Evolutionary conservation across 805 yeast species (phyloP).

Genomic region (Pichia occidentalis): DNA sequence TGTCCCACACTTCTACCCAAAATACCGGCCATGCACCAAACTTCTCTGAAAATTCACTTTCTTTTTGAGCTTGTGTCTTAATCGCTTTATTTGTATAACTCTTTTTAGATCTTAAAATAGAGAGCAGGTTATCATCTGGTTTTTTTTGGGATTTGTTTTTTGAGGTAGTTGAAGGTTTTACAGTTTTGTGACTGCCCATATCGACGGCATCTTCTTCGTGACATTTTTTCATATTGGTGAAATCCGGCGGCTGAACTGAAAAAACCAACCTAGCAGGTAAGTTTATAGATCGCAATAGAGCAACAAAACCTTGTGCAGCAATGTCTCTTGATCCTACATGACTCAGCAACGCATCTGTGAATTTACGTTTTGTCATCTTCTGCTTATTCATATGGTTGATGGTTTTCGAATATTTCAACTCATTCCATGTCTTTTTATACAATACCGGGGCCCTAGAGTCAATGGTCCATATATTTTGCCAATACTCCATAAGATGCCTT

Average conservation of each 20-base stretch:
- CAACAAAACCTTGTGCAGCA: slow-evolving; percentile 83
- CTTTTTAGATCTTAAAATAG: slow-evolving; percentile 24
- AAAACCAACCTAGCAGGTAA: slow-evolving; percentile 69
- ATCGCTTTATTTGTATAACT: slow-evolving; percentile 15
- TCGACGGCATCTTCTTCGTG: too few species aligned
- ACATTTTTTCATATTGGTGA: slow-evolving; percentile 36
- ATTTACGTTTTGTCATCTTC: slow-evolving; percentile 34
- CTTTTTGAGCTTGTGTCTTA: slow-evolving; percentile 2
- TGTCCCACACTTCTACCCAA: slow-evolving; percentile 95
- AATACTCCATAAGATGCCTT: slow-evolving; percentile 56
- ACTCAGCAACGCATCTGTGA: slow-evolving; percentile 35
- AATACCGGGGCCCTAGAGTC: slow-evolving; percentile 42
- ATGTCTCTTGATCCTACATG: slow-evolving; percentile 70
- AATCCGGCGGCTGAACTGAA: slow-evolving; percentile 89
- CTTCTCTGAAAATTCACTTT: slow-evolving; percentile 7
- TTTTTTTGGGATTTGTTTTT: neutral
- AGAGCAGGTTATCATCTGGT: slow-evolving; percentile 23
- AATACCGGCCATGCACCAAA: slow-evolving; percentile 54
- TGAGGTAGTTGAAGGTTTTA: too few species aligned
- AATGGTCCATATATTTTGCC: slow-evolving; percentile 35
- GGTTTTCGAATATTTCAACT: slow-evolving; percentile 26
- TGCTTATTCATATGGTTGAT: neutral
- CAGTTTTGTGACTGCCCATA: too few species aligned
- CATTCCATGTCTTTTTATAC: slow-evolving; percentile 43
- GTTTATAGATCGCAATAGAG: slow-evolving; percentile 62